A percentile compares a stretch with the other conserved stretches of the same genome.
Evolutionary conservation across 306 rosid genomes (phyloP).

Genomic region (Vicia sativa): DNA sequence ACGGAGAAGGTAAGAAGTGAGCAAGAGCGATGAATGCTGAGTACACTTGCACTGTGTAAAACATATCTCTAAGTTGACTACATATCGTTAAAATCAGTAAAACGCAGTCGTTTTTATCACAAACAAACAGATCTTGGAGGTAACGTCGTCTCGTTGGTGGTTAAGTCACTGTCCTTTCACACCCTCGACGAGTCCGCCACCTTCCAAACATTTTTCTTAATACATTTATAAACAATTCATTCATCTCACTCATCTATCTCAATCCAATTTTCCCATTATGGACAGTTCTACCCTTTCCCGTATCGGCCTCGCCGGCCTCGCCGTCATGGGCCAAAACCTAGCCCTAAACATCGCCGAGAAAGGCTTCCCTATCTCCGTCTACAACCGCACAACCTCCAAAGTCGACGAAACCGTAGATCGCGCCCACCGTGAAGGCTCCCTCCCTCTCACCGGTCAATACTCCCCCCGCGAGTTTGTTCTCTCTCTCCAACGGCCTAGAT

Average conservation of each 20-base stretch:
- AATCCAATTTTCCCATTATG: slow-evolving; percentile 29
- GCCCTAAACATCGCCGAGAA: slow-evolving; percentile 95
- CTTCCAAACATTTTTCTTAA: not conserved
- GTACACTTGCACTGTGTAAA: no score
- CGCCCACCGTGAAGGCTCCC: slow-evolving; percentile 68
- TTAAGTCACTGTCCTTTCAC: slow-evolving; percentile 58
- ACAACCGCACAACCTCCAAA: slow-evolving; percentile 85
- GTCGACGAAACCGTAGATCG: slow-evolving; percentile 88
- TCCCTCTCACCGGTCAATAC: slow-evolving; percentile 74
- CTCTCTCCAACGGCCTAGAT: slow-evolving; percentile 83
- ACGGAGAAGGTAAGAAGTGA: no score
- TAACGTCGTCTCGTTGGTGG: slow-evolving; percentile 46
- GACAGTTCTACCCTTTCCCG: slow-evolving; percentile 79
- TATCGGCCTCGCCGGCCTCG: slow-evolving; percentile 88
- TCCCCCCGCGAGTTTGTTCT: slow-evolving; percentile 79
- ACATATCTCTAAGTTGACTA: no score
- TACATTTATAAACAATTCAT: not conserved
- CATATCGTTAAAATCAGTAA: not conserved
- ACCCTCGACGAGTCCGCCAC: slow-evolving; percentile 91
- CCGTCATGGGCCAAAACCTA: slow-evolving; percentile 98
- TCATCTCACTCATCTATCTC: not conserved
- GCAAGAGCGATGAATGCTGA: no score
- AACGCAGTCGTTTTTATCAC: slow-evolving; percentile 42
- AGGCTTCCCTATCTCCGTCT: slow-evolving; percentile 95
- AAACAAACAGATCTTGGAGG: slow-evolving; percentile 23